Evolutionary conservation across 371 early-diverging fungal genomes (phyloP), one percentile per base, ranked within the genome.

Genomic region (Gilbertella persicaria): DNA sequence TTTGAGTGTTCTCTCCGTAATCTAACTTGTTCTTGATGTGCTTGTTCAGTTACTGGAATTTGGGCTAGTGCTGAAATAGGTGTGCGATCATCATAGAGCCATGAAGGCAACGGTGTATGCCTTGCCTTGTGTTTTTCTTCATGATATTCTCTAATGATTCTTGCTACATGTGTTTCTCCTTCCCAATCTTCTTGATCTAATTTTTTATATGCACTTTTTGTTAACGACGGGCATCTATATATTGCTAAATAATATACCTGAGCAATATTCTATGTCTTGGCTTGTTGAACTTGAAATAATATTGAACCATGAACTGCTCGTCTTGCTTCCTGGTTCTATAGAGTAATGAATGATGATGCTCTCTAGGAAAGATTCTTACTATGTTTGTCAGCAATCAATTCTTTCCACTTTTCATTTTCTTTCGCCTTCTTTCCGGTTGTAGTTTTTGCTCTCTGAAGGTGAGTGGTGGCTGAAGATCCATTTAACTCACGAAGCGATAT

Each of bases 101-200:
- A 71, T 16, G 25, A 16, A 9, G 72, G 72, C 23, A 71, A 40
- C 17, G 57, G 45, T 16, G 39, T 26, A 3, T 52, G 64, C 6
- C 13, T 33, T 2, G 4, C 6, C 33, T 25, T 36, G 12, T 36
- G 19, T 42, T 75, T 74, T 43, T 75, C 69, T 38, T 80, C 72
- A 39, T 67, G 64, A 45, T 75, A 61, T 46, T 80, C 82, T 20
- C 80, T 52, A 16, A 84, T 60, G 13, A 79, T 51, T 28, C 82
- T 71, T 10, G 73, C 53, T 19, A 84, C 76, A 53, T 84, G 82
- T 2, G 80, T 65, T 55, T 84, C 84, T 43, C 80, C 82, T 51
- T 84, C 79, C 55, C 68, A 64, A 39, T 77, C 80, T 8, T 77
- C 77, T 25, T 74, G 75, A 52, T 84, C 84, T 33, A 82, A 84